Evolutionary conservation across 805 yeast species (phyloP).

Genomic region (Metschnikowia shivogae): DNA sequence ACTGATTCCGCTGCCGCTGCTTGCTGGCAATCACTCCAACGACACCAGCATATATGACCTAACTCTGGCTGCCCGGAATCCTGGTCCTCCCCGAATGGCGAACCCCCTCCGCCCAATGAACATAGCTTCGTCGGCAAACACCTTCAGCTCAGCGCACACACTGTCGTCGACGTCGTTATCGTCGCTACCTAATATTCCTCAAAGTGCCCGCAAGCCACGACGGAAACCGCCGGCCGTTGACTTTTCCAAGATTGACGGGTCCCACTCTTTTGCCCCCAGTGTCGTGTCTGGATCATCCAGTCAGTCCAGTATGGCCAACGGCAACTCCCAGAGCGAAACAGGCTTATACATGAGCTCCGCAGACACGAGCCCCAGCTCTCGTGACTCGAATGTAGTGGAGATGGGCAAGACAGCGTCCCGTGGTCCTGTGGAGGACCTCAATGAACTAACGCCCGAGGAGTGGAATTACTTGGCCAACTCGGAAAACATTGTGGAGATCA

Average conservation of each 20-base stretch:
- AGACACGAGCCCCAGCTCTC: conserved; percentile 8
- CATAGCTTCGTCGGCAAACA: conserved; percentile 1
- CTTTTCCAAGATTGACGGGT: conserved; percentile 32
- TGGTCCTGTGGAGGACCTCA: conserved; percentile 27
- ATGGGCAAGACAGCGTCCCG: background rate
- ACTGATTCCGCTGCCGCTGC: conserved; percentile 27
- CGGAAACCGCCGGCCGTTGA: conserved; percentile 45
- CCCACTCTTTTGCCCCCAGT: conserved; percentile 16
- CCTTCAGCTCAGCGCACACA: background rate
- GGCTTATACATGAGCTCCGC: background rate
- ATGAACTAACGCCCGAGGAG: conserved; percentile 62
- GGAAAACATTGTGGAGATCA: conserved; percentile 62
- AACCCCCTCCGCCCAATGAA: conserved; percentile 1
- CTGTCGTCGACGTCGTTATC: background rate
- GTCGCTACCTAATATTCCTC: conserved; percentile 13
- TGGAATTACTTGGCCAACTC: conserved; percentile 64
- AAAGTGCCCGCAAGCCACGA: conserved; percentile 11
- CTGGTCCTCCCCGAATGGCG: background rate
- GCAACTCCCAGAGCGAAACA: conserved; percentile 1
- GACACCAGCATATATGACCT: background rate
- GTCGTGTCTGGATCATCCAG: conserved; percentile 3
- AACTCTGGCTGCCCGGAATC: conserved; percentile 1
- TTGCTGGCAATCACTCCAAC: conserved; percentile 6
- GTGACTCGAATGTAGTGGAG: conserved; percentile 4
- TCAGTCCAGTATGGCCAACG: conserved; percentile 5